These are phyloP conservation scores for Thalassiosira hispida DNA, from an alignment of 352 stramenopile genomes.

Conservation along the genomic window DNA sequence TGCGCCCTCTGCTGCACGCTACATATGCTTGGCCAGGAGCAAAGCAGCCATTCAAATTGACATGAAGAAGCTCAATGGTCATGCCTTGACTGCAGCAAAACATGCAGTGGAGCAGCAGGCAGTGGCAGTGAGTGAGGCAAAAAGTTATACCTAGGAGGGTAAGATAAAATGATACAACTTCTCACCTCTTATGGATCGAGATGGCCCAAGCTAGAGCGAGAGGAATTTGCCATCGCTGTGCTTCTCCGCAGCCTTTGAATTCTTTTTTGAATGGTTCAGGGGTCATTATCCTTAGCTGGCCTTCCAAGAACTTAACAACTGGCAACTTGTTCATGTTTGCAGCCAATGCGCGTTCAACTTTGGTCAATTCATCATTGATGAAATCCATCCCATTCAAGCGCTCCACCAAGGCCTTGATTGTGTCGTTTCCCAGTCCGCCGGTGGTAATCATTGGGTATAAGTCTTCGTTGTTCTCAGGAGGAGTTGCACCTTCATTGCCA, in stretches of 20 bases:
- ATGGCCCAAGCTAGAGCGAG: slow-evolving; percentile 65
- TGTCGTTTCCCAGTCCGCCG: slow-evolving; percentile 3
- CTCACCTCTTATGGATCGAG: slow-evolving; percentile 57
- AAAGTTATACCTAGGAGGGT: too few relatives aligned
- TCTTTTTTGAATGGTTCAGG: slow-evolving; percentile 47
- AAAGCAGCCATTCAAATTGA: slow-evolving; percentile 63
- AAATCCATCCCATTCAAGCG: slow-evolving; percentile 1
- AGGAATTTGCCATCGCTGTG: slow-evolving; percentile 51
- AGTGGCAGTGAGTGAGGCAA: background rate
- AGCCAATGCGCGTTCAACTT: slow-evolving; percentile 8
- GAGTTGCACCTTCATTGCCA: background rate
- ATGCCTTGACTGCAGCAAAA: slow-evolving; percentile 47
- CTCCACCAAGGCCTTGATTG: background rate
- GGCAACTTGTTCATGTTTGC: slow-evolving; percentile 2
- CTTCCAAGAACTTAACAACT: slow-evolving; percentile 26
- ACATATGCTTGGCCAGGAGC: slow-evolving; percentile 67
- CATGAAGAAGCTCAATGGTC: slow-evolving; percentile 55
- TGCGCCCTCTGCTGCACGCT: slow-evolving; percentile 49
- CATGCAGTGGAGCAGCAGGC: background rate
- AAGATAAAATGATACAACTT: background rate
- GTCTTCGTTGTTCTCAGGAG: background rate
- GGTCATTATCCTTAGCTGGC: slow-evolving; percentile 24
- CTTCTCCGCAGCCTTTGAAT: slow-evolving; percentile 36
- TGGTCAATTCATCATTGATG: slow-evolving; percentile 14
- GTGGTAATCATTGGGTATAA: slow-evolving; percentile 2